Percentiles rank a stretch among this genome's conserved stretches.
Evolutionary conservation across 768 basidiomycete genomes (phyloP).

Genomic region (Mycena vitilis): DNA sequence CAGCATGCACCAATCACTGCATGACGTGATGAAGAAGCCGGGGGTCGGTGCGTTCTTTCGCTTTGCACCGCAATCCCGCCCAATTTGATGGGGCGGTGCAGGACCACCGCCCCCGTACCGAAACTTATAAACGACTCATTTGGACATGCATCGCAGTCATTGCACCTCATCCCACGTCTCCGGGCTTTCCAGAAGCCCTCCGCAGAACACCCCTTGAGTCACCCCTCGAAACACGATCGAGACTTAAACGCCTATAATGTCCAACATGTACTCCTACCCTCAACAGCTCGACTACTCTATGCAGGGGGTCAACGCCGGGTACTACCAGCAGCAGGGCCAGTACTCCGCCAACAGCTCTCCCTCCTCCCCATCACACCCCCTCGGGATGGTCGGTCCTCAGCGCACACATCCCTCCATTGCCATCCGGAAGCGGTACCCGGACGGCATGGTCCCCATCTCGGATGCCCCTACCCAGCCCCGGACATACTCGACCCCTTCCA

Average conservation of each 20-base stretch:
- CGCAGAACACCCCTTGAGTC: constrained; percentile 26
- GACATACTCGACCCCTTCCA: constrained; percentile 64
- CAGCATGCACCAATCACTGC: constrained; percentile 12
- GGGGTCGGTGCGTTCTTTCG: not conserved
- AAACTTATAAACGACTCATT: constrained; percentile 29
- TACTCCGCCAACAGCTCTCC: constrained; percentile 27
- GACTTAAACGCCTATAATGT: constrained; percentile 31
- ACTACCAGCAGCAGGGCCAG: constrained; percentile 28
- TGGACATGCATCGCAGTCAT: constrained; percentile 30
- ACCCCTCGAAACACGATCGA: constrained; percentile 28
- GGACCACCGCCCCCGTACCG: constrained; percentile 5
- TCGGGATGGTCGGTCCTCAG: constrained; percentile 28
- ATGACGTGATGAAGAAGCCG: constrained; percentile 10
- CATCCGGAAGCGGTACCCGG: constrained; percentile 33
- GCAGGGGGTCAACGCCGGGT: constrained; percentile 27
- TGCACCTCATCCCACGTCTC: constrained; percentile 26
- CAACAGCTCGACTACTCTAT: constrained; percentile 35
- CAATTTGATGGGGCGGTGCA: constrained; percentile 3
- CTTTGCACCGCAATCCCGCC: constrained; percentile 16
- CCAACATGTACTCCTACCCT: constrained; percentile 30
- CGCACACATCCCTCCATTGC: constrained; percentile 31
- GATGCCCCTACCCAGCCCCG: constrained; percentile 75
- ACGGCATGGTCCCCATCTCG: constrained; percentile 39
- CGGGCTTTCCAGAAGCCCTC: constrained; percentile 14
- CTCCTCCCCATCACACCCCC: constrained; percentile 29